Base-by-base conservation (phyloP, 2,329 filamentous ascomycete species). In the Pseudogymnoascus sp. region DNA sequence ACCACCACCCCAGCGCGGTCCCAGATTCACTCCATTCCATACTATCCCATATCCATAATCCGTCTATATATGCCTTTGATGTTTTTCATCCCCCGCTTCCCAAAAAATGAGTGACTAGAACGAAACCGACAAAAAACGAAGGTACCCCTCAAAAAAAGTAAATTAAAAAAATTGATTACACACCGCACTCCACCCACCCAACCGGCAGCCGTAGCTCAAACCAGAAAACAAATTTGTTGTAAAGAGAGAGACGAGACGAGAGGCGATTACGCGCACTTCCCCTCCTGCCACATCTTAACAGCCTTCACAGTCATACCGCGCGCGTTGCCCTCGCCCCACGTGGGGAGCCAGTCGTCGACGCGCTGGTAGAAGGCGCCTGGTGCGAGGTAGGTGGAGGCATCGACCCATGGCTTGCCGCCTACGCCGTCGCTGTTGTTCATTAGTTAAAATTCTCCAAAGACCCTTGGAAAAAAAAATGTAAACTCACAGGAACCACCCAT, bases 211-310 rank as follows among this genome's bases (percentile, higher is more conserved):
- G 12, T 43, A 5, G 2, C 3, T 25, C 3, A 14, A 38, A 14
- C 3, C 36, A 4, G 11, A 37, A 43, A 23, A 43, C n/a, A 21
- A 46, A 49, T 8, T 11, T 21, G 12, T 25, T 6, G 25, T 25
- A 25, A 6, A 25, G 7, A 42, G 7, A 2, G 38, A 3, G 18
- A 4, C 23, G 2, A 40, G 16, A 5, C 11, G 4, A 43, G 18
- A 43, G 21, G 21, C 21, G 21, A 6, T 14, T 25, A 49, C 3
- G 11, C 16, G 21, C 73, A 75, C 11, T 65, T 61, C 11, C 76
- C 76, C 62, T 75, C 65, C 68, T 77, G 75, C 78, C 78, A 81
- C 77, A 80, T 80, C 70, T 75, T 78, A 53, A 80, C 78, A 34
- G 73, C 77, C 65, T 74, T 74, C 43, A 81, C 75, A 12, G 75